phyloP scores from a whole-genome alignment of 345 rosid species.

The Lagerstroemia speciosa region DNA sequence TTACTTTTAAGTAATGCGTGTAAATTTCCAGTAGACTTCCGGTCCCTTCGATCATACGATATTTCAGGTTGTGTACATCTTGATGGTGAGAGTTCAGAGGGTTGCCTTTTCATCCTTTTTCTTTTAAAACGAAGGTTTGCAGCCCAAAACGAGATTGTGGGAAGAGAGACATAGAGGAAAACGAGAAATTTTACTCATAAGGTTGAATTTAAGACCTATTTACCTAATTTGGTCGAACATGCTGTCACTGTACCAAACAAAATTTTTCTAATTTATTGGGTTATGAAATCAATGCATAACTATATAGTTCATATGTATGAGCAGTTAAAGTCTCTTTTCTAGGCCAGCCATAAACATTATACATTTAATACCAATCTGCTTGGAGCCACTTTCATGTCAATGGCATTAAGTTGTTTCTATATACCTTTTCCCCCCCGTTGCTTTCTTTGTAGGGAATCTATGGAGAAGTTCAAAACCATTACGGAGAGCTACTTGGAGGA shows the following conservation, averaged over 20 bases:
- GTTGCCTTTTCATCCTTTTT: no score
- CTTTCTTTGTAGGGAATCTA: constrained; percentile 9
- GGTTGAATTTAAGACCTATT: no score
- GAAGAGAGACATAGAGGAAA: no score
- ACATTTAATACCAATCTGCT: not conserved
- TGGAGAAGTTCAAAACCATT: constrained; percentile 9
- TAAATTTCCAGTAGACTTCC: no score
- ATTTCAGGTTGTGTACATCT: no score
- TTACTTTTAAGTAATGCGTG: no score
- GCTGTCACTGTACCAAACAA: not conserved
- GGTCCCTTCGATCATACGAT: no score
- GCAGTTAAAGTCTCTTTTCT: not conserved
- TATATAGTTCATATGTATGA: not conserved
- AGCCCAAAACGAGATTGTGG: no score
- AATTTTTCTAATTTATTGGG: not conserved
- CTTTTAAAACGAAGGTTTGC: no score
- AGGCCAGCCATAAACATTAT: not conserved
- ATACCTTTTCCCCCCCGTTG: not conserved
- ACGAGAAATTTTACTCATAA: no score
- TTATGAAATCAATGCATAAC: not conserved
- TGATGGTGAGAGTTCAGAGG: no score
- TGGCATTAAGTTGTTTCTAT: not conserved
- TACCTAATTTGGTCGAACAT: no score
- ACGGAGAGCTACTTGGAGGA: constrained; percentile 6
- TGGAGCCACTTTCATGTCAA: not conserved